Evolutionary conservation across 495 filamentous ascomycete genomes (phyloP), one percentile per base, ranked within the genome.

Genomic region (Xylaria curta): DNA sequence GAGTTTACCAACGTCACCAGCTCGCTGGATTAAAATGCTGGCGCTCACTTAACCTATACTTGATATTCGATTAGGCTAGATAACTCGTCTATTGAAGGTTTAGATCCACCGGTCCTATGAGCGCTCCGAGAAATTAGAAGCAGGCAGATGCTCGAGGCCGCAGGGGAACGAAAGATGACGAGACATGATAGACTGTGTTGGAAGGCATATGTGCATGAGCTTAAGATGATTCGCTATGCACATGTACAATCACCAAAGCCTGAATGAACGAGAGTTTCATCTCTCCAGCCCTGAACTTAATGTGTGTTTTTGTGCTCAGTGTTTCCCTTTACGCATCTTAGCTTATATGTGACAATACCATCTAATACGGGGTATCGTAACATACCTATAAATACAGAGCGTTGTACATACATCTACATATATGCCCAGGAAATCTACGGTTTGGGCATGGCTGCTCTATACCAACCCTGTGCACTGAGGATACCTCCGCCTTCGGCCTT

Each of bases 1-100:
- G 96, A 99, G 85, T 99, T 99, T 82, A 95, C 93, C 70, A 98
- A 98, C 82, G 96, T 99, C 69, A 97, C 94, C 33, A 91, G 92
- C 75, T 87, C 92, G 76, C 84, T 98, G 67, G 86, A 83, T 21
- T 85, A 85, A 72, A 72, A 28, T 64, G 66, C 31, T 26, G 64
- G 24, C 36, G 4, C 38, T 40, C 31, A 44, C 28, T 66, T 8
- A 36, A 38, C n/a, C 12, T 44, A 26, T 1, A 19, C 4, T 67
- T 31, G 36, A 8, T 17, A 21, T 56, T 26, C 33, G 13, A 28
- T 40, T 60, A 60, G 33, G 58, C 19, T 28, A 66, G 17, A 38
- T 66, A 2, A 38, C 10, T 3, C 3, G 46, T n/a, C 19, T 44
- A 33, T 44, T 36, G n/a, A n/a, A 40, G 3, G n/a, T 15, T 44